Evolutionary conservation across 2,329 filamentous ascomycete species (phyloP), one percentile per base, ranked within the genome.

Genomic region (Akanthomyces lecanii): DNA sequence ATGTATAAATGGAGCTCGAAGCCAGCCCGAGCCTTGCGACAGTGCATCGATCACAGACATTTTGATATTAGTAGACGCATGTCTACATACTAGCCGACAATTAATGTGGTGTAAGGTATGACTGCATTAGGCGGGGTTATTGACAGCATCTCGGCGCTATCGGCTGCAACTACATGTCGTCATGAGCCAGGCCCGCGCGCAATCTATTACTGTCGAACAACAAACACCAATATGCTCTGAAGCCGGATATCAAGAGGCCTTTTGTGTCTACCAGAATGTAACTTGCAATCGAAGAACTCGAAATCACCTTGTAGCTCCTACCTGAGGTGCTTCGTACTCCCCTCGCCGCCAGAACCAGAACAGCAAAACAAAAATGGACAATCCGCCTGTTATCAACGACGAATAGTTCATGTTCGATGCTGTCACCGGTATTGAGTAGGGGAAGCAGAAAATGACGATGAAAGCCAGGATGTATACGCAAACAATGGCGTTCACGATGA

Each of bases 381-480:
- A 64, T 0, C 70, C 75, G 7, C 75, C 76, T 48, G 72, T 73
- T 23, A 80, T 77, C 38, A 79, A 42, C 16, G 69, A 74, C 0
- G 73, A 71, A 57, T 81, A 86, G 69, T 86, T 86, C 84, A 86
- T 86, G 47, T 73, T 79, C 12, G 71, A 68, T 0, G 77, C 76
- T 1, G 71, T 71, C 0, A 77, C 78, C 0, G 83, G 83, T 25
- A 81, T 62, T 0, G 76, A 69, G 57, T 77, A 78, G 0, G 83
- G 82, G 68, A 85, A 89, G 69, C 83, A 87, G 70, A 86, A 89
- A 44, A 89, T 84, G 10, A 89, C 81, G 4, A 85, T 79, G 71
- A 85, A 89, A 0, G 81, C 80, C 3, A 81, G 64, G 66, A 89
- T 86, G 69, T 89, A 89, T 0, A 75, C 70, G 66, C 83, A 82